Evolutionary conservation across 352 stramenopile species (phyloP), one percentile per base, ranked within the genome.

Genomic region (Globisporangium heterothallicum): DNA sequence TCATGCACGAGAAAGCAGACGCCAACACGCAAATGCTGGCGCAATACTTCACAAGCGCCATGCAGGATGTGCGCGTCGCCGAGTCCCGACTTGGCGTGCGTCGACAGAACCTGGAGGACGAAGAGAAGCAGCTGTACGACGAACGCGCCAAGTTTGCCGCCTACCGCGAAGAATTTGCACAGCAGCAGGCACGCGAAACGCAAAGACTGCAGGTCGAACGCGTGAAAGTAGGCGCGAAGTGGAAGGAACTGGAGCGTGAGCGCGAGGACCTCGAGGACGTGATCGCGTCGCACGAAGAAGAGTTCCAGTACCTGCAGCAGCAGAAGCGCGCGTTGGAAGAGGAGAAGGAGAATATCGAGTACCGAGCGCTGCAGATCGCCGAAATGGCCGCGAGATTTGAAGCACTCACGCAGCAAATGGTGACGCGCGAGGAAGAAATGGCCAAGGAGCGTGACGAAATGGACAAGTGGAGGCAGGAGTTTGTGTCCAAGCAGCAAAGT

Each of bases 1-100:
- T 74, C 13, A 49, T 90, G 3, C 53, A 83, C 49, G 77, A 87
- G 42, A 68, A 66, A 10, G 68, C 78, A 7, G 71, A 78, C 27
- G 35, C 61, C 6, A 75, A 82, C 38, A 61, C 70, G 14, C 42
- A 61, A 13, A 59, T 72, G 40, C 67, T 87, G 53, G 67, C 71
- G 0, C 38, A 80, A 48, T 63, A 69, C 34, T 59, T 84, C 0
- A 51, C 66, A 9, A 59, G 64, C 18, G 61, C 55, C 44, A 53
- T 73, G 12, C 71, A 84, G 48, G 73, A 87, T 51, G 64, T 64
- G 46, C 68, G 71, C 0, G 61, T 78, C 4, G 62, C 63, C 3
- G 73, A 87, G 45, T 60, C 71, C 5, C 58, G 76, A 0, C 36
- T 87, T 6, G 40, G 59, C 24, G 69, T 56, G 9, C 68, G 72